phyloP scores from a whole-genome alignment of 257 asterid species.

The Scutellaria galericulata region DNA sequence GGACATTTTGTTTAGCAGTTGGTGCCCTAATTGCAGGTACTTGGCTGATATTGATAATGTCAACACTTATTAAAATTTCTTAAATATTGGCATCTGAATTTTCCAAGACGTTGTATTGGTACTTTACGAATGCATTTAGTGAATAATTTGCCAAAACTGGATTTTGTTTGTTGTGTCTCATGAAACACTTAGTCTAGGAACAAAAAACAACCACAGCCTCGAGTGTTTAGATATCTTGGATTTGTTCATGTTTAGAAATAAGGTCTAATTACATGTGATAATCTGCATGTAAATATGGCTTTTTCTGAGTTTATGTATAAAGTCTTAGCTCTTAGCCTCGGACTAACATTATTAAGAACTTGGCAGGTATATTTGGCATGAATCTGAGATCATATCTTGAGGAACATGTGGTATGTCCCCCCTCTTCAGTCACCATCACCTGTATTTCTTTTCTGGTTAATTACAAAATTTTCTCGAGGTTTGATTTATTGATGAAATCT shows the following conservation, averaged over 20 bases:
- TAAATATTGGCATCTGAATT: constrained; percentile 4
- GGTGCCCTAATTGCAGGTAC: constrained; percentile 96
- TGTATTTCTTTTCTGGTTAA: neutral
- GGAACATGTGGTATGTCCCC: constrained; percentile 72
- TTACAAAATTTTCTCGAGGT: neutral
- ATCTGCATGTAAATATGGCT: constrained; percentile 15
- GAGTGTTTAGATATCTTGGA: no score
- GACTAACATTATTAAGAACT: constrained; percentile 18
- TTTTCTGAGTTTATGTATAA: neutral
- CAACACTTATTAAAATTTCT: neutral
- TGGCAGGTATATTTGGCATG: constrained; percentile 98
- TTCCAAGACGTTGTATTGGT: constrained; percentile 12
- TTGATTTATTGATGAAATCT: neutral
- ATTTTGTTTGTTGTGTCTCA: neutral
- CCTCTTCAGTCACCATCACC: constrained; percentile 16
- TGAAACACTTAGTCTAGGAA: no score
- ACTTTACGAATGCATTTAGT: neutral
- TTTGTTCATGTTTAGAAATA: neutral
- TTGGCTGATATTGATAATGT: constrained; percentile 22
- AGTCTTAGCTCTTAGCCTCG: neutral
- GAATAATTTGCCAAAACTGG: constrained; percentile 9
- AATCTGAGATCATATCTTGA: constrained; percentile 95
- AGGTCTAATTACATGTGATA: neutral
- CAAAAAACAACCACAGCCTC: no score
- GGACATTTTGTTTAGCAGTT: constrained; percentile 82